Evolutionary conservation across 2,329 filamentous ascomycete genomes (phyloP), one percentile per base, ranked within the genome.

Genomic region (Hypoxylon sp.): DNA sequence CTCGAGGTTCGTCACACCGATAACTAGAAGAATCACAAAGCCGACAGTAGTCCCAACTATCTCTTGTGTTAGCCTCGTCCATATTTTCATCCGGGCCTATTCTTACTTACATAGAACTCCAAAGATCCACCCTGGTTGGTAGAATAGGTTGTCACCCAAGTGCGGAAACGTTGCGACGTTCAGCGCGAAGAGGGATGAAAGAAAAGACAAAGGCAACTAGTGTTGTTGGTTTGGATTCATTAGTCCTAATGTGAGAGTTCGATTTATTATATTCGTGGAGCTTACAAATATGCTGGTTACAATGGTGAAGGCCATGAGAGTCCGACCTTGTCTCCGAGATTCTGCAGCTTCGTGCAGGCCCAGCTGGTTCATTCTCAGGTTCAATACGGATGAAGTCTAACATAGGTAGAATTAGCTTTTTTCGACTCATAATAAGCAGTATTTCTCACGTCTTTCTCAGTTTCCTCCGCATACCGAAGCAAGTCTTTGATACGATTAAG

Each of bases 31-130:
- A 36, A 36, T 36, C 13, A 36, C 34, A 14, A 36, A 36, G 1
- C 34, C 34, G 34, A 36, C 34, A 36, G 34, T 36, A 5, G 34
- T 36, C 14, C 34, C 34, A 36, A 36, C 34, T 36, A 36, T n/a
- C 13, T 6, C 14, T n/a, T 1, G 34, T 36, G 6, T 36, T 36
- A 36, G 14, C 13, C 34, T 36, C 34, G 13, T 36, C 1, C 5
- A 5, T 14, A 7, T n/a, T 14, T 36, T n/a, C 13, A 36, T 36
- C 5, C 13, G 13, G 14, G 5, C 34, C 34, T n/a, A 36, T n/a
- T 5, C 14, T 36, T 5, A 46, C 53, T 57, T 57, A 57, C 53
- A 46, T 74, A 21, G 17, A 25, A 57, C 36, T 2, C 53, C 53
- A 17, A 57, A 57, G 25, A 57, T 48, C 41, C 25, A 57, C 17